These are phyloP conservation scores for Aegle marmelos DNA, from an alignment of 345 rosid species.

Conservation along the genomic window DNA sequence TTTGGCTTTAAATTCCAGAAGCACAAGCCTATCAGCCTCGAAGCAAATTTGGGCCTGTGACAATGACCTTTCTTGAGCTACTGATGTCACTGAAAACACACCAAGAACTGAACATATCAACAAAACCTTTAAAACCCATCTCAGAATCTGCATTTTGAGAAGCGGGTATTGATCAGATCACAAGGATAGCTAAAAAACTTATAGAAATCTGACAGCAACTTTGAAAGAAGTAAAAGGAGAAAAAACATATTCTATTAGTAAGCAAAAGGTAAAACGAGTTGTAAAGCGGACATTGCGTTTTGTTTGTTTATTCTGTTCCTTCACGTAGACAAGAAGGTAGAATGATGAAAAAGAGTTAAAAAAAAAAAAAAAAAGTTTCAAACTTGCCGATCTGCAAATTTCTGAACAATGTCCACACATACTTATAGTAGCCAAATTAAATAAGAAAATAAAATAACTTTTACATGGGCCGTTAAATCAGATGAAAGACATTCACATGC, in stretches of 20 bases:
- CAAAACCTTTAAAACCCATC: constrained; percentile 52
- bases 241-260: constrained; percentile 10
- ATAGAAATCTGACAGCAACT: constrained; percentile 34
- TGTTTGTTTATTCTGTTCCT: constrained; percentile 27
- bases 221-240: constrained; percentile 24
- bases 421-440: constrained; percentile 39
- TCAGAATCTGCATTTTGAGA: constrained; percentile 64
- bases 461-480: background rate
- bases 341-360: constrained; percentile 42
- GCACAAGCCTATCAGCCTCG: constrained; percentile 65
- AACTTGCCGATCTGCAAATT: constrained; percentile 28
- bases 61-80: constrained; percentile 19
- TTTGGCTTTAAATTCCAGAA: constrained; percentile 70
- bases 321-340: constrained; percentile 72
- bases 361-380: constrained; percentile 17
- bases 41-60: constrained; percentile 39
- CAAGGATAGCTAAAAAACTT: constrained; percentile 4
- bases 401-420: constrained; percentile 17
- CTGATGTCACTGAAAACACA: constrained; percentile 22
- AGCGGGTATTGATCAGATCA: constrained; percentile 42
- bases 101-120: constrained; percentile 30
- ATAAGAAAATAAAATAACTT: constrained; percentile 11
- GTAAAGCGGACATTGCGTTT: constrained; percentile 27
- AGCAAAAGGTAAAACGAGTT: constrained; percentile 28
- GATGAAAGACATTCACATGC: constrained; percentile 70